Base-by-base conservation (phyloP, 805 yeast species). In the Ogataea zsoltii region DNA sequence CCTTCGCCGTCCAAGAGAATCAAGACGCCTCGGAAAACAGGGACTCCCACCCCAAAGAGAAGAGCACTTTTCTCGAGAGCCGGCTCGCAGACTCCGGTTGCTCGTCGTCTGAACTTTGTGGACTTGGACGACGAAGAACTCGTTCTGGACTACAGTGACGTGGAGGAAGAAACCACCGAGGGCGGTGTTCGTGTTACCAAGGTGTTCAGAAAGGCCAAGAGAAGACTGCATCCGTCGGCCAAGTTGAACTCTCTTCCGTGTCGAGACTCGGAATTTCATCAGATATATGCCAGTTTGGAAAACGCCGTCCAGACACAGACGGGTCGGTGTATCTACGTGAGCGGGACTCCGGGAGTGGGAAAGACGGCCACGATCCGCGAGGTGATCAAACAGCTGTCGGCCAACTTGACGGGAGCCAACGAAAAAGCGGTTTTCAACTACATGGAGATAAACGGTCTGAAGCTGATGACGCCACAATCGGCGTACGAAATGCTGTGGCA, bases 271-370 rank as follows among this genome's bases (percentile, higher is more conserved):
- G 96, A 94, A 62, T 90, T 85, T 60, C 77, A 82, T 9, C 77
- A 82, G 44, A 69, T 94, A 4, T 88, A 82, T 62, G 60, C 78
- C 35, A 79, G 81, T 33, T 62, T 94, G 3, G 90, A 89, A 55
- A 74, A 80, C 36, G 86, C 96, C 0, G 78, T 92, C 28, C 74
- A 74, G 38, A 76, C 83, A 13, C 77, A 79, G 33, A 76, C 85
- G 1, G 97, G 98, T 0, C 77, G 91, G 7, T 88, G 96, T 53
- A 66, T 94, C 5, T 94, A 91, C 61, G 82, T 94, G 10, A 88
- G 96, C 65, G 99, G 99, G 3, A 89, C 97, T 0, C 99, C 99
- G 0, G 99, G 99, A 7, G 92, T 95, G 2, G 99, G 99, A 11
- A 94, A 94, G 61, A 92, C 99, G 0, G 94, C 96, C 3, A 92